A percentile compares a stretch with the other conserved stretches of the same genome.
Conservation (phyloP, 805 yeast genomes). For the Myxozyma lipomycoides region DNA sequence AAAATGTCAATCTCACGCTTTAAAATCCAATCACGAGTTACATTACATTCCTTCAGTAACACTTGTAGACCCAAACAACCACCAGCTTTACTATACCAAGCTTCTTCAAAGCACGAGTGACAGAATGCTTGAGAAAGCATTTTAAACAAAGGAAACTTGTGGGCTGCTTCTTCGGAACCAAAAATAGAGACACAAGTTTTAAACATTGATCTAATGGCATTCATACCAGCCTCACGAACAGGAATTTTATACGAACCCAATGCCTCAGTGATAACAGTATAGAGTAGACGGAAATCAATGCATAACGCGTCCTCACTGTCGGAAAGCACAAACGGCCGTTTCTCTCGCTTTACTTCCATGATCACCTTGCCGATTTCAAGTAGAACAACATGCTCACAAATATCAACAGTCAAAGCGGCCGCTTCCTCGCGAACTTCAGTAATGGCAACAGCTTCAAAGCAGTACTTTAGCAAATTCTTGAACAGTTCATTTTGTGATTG, state of each 20-base stretch:
- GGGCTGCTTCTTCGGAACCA: slow-evolving; percentile 61
- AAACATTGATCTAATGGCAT: slow-evolving; percentile 59
- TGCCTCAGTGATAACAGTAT: slow-evolving; percentile 74
- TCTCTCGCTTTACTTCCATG: slow-evolving; percentile 52
- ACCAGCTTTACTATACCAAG: slow-evolving; percentile 79
- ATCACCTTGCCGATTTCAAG: slow-evolving; percentile 72
- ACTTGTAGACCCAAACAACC: slow-evolving; percentile 81
- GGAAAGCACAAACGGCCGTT: slow-evolving; percentile 66
- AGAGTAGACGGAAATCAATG: slow-evolving; percentile 63
- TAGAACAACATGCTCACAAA: slow-evolving; percentile 75
- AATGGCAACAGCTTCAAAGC: slow-evolving; percentile 68
- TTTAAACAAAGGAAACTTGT: slow-evolving; percentile 70
- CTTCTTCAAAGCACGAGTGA: slow-evolving; percentile 88
- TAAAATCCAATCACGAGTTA: slow-evolving; percentile 70
- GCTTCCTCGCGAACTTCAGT: slow-evolving; percentile 72
- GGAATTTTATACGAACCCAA: slow-evolving; percentile 69
- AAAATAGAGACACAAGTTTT: slow-evolving; percentile 60
- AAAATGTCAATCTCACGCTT: slow-evolving; percentile 78
- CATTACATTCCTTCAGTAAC: slow-evolving; percentile 60
- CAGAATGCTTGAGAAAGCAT: slow-evolving; percentile 75
- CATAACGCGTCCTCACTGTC: slow-evolving; percentile 74
- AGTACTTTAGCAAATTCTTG: slow-evolving; percentile 46
- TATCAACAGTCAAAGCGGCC: slow-evolving; percentile 51
- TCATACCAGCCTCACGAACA: slow-evolving; percentile 68
- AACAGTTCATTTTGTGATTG: slow-evolving; percentile 56